These are phyloP conservation scores for Alternaria arbusti DNA, from an alignment of 2,329 filamentous ascomycete species.

Conservation along the genomic window DNA sequence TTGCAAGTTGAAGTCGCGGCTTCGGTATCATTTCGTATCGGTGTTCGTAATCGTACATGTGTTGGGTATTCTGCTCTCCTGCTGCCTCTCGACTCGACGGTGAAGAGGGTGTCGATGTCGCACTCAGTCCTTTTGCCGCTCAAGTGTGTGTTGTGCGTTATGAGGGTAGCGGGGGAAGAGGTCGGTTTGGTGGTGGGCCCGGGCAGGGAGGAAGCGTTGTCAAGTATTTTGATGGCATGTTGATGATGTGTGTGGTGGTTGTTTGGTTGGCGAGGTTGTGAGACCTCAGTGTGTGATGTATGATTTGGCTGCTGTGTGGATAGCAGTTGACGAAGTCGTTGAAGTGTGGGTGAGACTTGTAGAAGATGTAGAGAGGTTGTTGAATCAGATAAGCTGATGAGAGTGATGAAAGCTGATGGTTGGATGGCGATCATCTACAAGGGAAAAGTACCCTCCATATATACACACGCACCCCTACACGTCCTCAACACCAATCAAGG, in stretches of 20 bases:
- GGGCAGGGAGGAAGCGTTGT: neutral
- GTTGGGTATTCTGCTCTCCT: constrained; percentile 1
- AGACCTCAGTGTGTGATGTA: neutral
- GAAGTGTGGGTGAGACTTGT: neutral
- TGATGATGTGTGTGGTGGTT: neutral
- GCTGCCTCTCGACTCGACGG: neutral
- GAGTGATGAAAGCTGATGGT: neutral
- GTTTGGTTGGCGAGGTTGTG: neutral
- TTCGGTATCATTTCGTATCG: neutral
- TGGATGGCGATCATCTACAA: neutral
- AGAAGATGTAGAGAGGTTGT: neutral
- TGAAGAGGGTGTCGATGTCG: neutral
- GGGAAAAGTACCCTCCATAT: neutral
- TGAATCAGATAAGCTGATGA: neutral
- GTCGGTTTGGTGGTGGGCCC: constrained; percentile 1
- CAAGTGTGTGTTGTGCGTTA: neutral
- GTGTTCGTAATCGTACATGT: neutral
- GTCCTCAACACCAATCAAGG: neutral
- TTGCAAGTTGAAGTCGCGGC: neutral
- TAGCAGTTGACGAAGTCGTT: neutral
- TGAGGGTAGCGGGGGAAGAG: neutral
- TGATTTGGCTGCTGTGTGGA: neutral
- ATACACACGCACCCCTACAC: neutral
- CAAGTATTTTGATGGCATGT: constrained; percentile 1
- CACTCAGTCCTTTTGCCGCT: too few species aligned